Evolutionary conservation across 768 basidiomycete species (phyloP).

Genomic region (Lactarius hatsudake): DNA sequence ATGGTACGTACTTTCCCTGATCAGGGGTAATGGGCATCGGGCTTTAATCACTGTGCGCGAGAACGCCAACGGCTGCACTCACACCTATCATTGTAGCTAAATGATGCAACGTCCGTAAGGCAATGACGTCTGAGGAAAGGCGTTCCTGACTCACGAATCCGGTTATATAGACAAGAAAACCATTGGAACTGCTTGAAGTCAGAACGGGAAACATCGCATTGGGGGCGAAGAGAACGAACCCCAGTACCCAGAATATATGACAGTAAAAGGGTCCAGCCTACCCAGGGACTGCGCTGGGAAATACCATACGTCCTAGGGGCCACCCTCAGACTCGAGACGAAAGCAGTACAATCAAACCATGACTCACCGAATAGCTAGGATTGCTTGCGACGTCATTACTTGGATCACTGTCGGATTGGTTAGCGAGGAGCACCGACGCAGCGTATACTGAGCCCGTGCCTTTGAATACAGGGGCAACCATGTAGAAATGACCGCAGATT

Average conservation of each 20-base stretch:
- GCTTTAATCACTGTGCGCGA: neutral
- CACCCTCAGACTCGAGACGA: neutral
- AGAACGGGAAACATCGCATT: slow-evolving; percentile 23
- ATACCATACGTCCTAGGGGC: slow-evolving; percentile 54
- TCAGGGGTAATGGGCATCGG: neutral
- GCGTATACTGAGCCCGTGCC: slow-evolving; percentile 37
- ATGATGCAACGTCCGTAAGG: slow-evolving; percentile 21
- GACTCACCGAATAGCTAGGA: slow-evolving; percentile 56
- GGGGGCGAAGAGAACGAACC: slow-evolving; percentile 37
- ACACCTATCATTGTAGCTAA: slow-evolving; percentile 11
- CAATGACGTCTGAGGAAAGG: neutral
- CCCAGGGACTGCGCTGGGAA: slow-evolving; percentile 42
- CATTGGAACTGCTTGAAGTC: slow-evolving; percentile 47
- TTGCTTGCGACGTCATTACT: slow-evolving; percentile 60
- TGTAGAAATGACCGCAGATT: slow-evolving; percentile 48
- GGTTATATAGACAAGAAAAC: slow-evolving; percentile 50
- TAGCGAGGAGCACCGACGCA: neutral
- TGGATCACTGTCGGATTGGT: slow-evolving; percentile 48
- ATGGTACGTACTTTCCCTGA: slow-evolving; percentile 39
- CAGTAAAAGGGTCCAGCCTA: slow-evolving; percentile 41
- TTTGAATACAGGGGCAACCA: slow-evolving; percentile 59
- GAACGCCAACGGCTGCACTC: neutral
- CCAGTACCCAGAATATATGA: slow-evolving; percentile 42
- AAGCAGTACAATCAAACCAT: neutral
- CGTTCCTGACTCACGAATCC: slow-evolving; percentile 43